Conservation (phyloP, 2,329 filamentous ascomycete species). For the Sarocladium oryzae region DNA sequence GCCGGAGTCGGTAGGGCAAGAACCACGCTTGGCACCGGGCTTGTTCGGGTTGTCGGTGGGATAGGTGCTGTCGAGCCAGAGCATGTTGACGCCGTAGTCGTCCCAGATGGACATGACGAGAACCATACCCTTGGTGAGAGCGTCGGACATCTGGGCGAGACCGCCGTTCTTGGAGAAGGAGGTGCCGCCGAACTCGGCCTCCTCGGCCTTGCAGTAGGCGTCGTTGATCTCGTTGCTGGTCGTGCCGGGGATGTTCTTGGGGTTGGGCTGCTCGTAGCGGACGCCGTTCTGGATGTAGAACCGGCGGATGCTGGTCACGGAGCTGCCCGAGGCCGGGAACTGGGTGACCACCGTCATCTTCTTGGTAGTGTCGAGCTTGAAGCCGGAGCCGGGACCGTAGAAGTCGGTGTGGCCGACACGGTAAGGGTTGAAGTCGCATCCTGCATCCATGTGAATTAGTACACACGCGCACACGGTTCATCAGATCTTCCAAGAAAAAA, state of each 20-base stretch:
- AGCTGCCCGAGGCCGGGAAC: conserved; percentile 44
- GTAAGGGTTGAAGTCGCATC: conserved; percentile 61
- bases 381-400: conserved; percentile 50
- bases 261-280: conserved; percentile 39
- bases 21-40: conserved; percentile 19
- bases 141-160: conserved; percentile 45
- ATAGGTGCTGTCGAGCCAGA: conserved; percentile 62
- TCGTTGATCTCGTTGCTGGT: conserved; percentile 35
- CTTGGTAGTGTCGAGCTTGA: conserved; percentile 47
- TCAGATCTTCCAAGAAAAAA: neutral
- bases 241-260: conserved; percentile 33
- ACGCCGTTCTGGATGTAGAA: conserved; percentile 55
- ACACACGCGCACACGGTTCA: no score
- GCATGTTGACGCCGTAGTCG: conserved; percentile 50
- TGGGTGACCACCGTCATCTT: conserved; percentile 58
- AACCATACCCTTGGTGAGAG: conserved; percentile 53
- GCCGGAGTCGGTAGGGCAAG: conserved; percentile 19
- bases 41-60: conserved; percentile 27
- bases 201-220: conserved; percentile 46
- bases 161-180: conserved; percentile 50
- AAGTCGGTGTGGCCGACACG: conserved; percentile 54
- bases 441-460: neutral
- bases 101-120: conserved; percentile 55
- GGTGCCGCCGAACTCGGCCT: conserved; percentile 47
- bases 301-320: conserved; percentile 39